Evolutionary conservation across 78 protist species (phyloP).

Genomic region (Corallochytrium limacisporum): DNA sequence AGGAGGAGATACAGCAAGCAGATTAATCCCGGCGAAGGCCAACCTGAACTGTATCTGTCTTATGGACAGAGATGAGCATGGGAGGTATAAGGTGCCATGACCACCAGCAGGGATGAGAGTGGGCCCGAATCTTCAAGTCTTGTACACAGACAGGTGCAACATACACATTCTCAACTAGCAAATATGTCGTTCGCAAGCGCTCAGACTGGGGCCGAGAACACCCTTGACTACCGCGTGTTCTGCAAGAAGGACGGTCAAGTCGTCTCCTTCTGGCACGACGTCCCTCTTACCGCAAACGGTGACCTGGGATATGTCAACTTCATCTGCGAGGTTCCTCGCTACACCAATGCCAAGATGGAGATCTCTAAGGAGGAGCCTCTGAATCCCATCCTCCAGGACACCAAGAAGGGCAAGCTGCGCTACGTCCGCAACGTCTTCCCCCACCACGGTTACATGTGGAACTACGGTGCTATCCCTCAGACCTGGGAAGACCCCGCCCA

Average conservation of each 20-base stretch:
- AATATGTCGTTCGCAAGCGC: not conserved
- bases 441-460: slow-evolving; percentile 66
- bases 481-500: slow-evolving; percentile 67
- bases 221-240: slow-evolving; percentile 16
- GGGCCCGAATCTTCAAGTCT: too few species aligned
- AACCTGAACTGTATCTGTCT: too few species aligned
- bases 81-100: too few species aligned
- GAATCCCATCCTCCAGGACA: slow-evolving; percentile 76
- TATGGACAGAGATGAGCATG: too few species aligned
- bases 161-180: too few species aligned
- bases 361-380: slow-evolving; percentile 40
- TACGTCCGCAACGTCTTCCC: slow-evolving; percentile 36
- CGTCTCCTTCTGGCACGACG: slow-evolving; percentile 67
- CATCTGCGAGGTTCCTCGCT: slow-evolving; percentile 65
- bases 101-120: too few species aligned
- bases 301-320: slow-evolving; percentile 29
- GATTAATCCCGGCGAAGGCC: too few species aligned
- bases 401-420: slow-evolving; percentile 54
- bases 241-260: slow-evolving; percentile 17
- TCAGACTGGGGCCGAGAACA: slow-evolving; percentile 9
- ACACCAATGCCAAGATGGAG: slow-evolving; percentile 74
- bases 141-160: too few species aligned
- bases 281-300: slow-evolving; percentile 38
- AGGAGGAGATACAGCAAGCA: too few species aligned
- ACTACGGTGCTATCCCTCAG: slow-evolving; percentile 86